Conservation (phyloP, 208 protist species). For the Wallacemonas sp. region DNA sequence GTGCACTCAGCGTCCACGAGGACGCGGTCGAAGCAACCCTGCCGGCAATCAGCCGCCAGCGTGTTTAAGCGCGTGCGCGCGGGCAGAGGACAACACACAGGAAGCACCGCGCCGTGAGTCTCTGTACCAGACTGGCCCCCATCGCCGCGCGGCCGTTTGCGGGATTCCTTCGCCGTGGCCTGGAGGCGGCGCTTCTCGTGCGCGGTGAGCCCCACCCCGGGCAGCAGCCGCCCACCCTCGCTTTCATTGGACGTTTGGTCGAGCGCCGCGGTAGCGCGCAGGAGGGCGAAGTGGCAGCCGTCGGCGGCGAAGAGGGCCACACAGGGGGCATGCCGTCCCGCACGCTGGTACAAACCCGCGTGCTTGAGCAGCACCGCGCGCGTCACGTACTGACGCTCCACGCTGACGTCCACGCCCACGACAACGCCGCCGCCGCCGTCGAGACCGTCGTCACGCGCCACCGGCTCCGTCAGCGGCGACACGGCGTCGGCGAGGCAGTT, state of each 20-base stretch:
- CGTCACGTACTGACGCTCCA: conserved; percentile 57
- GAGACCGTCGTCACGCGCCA: background rate
- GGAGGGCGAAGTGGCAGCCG: conserved; percentile 31
- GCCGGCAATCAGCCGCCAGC: background rate
- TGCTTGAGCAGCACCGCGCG: conserved; percentile 55
- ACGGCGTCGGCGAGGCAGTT: conserved; percentile 65
- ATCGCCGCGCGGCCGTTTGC: conserved; percentile 19
- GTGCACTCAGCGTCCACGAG: conserved; percentile 91
- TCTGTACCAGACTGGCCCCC: too few species aligned
- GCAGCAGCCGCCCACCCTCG: too few species aligned
- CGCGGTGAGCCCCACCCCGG: conserved; percentile 29
- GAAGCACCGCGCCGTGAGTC: too few species aligned
- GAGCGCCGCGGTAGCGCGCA: conserved; percentile 20
- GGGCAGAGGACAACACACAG: background rate
- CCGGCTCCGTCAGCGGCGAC: background rate
- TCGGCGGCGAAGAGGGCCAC: conserved; percentile 62
- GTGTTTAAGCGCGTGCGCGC: background rate
- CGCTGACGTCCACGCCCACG: conserved; percentile 73
- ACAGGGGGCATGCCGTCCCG: background rate
- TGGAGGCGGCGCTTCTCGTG: conserved; percentile 33
- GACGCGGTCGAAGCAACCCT: conserved; percentile 67
- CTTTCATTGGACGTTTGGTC: too few species aligned
- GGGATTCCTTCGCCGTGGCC: background rate
- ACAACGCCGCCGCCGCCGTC: conserved; percentile 26
- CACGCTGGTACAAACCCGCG: background rate